Evolutionary conservation across 371 early-diverging fungal genomes (phyloP), one percentile per base, ranked within the genome.

Genomic region (Smittium culicis): DNA sequence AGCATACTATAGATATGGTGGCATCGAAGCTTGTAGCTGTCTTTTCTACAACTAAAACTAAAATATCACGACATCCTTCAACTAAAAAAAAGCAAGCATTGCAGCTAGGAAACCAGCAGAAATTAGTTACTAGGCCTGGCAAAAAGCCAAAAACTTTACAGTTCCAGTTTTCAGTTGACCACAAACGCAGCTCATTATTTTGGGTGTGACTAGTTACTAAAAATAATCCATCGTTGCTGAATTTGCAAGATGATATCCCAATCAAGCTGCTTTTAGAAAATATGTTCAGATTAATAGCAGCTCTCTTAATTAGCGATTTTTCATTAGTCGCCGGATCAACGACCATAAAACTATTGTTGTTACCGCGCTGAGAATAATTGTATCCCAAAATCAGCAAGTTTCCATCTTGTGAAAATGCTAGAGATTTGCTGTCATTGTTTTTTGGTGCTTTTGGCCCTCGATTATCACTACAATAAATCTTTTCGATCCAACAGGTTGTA

Each of bases 91-190:
- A 76, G 25, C 69, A 58, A 16, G 71, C 71, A 28, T 72, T 68
- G 27, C 73, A 72, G 67, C 74, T 75, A 0, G 77, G 75, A 30
- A 75, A 65, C 77, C 77, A 76, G 0, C 65, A 58, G 35, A 73
- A 61, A 45, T 68, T 68, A 54, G 61, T 56, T 20, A 71, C 55
- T 29, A 55, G 61, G 24, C 63, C 68, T 16, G 59, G 45, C 55
- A 76, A 67, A 14, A 74, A 72, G 0, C 71, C 71, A 74, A 74
- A 76, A 35, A 76, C 68, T 0, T 67, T 68, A 17, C 71, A 76
- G 0, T 65, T 54, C 77, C 77, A 76, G 55, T 60, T 24, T 54
- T 69, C 69, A 0, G 75, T 72, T 54, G 74, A 74, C 77, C 77
- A 76, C n/a, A 76, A 67, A 29, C 77, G 66, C 35, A 76, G 68